Evolutionary conservation across 2,329 filamentous ascomycete genomes (phyloP).

Genomic region (Penicillium sp.): DNA sequence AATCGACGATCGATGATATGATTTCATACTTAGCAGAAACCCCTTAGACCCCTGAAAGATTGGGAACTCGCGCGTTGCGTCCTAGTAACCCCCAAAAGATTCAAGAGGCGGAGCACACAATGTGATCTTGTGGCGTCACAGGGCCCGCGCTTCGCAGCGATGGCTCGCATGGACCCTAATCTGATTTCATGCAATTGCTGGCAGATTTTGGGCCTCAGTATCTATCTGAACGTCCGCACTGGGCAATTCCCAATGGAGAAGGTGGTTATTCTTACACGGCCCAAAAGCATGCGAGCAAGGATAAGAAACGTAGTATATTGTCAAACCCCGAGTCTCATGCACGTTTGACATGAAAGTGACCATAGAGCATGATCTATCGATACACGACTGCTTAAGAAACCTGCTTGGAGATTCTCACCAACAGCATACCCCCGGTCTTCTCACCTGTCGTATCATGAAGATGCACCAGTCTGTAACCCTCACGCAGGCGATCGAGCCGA

Average conservation of each 20-base stretch:
- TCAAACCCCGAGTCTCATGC: not conserved
- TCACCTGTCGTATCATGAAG: conserved; percentile 68
- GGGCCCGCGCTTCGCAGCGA: not conserved
- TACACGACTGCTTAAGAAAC: conserved; percentile 9
- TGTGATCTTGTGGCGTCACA: conserved; percentile 1
- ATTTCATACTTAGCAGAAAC: not conserved
- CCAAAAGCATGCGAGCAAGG: conserved; percentile 2
- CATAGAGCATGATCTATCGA: conserved; percentile 2
- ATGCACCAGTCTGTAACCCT: conserved; percentile 75
- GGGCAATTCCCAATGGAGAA: not conserved
- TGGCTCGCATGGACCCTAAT: not conserved
- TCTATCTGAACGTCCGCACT: not conserved
- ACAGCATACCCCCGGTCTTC: conserved; percentile 64
- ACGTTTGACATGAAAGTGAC: not conserved
- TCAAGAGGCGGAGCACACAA: not conserved
- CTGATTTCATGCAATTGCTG: not conserved
- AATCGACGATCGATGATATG: not conserved
- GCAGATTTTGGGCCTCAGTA: not conserved
- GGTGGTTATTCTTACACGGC: not conserved
- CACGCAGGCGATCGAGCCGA: conserved; percentile 72
- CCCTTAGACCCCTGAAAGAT: not conserved
- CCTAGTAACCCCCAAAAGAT: not conserved
- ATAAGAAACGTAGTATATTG: not conserved
- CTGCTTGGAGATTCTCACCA: conserved; percentile 70
- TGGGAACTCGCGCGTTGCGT: not conserved